A percentile compares a stretch with the other conserved stretches of the same genome.
Evolutionary conservation across 2,329 filamentous ascomycete genomes (phyloP).

Genomic region (Penicillium sp.): DNA sequence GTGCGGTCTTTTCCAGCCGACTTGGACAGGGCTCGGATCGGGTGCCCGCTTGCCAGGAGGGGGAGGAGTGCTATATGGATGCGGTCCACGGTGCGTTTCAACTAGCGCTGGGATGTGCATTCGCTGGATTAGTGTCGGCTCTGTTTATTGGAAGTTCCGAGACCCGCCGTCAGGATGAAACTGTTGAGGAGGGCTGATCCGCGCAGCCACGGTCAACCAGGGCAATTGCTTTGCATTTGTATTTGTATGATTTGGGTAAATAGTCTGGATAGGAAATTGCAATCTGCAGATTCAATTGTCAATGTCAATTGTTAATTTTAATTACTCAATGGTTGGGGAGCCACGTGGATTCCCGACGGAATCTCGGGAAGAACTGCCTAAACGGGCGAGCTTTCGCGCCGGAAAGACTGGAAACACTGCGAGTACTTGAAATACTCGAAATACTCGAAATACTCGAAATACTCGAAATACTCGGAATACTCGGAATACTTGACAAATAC

Average conservation of each 20-base stretch:
- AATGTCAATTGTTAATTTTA: no score
- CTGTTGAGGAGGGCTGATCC: background rate
- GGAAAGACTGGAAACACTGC: background rate
- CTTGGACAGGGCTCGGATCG: conserved; percentile 2
- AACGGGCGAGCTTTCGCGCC: background rate
- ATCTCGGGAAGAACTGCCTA: conserved; percentile 13
- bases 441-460: no score
- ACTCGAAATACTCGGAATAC: no score
- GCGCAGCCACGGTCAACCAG: background rate
- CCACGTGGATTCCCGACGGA: conserved; percentile 1
- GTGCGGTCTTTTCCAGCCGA: conserved; percentile 9
- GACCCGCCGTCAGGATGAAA: no score
- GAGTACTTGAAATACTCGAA: background rate
- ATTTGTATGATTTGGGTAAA: no score
- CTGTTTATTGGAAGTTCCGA: conserved; percentile 15
- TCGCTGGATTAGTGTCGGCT: conserved; percentile 9
- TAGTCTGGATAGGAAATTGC: no score
- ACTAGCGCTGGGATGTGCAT: conserved; percentile 10
- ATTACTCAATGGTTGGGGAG: background rate
- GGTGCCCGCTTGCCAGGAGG: background rate
- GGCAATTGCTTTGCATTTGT: no score
- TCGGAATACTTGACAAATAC: no score
- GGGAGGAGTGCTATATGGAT: conserved; percentile 15
- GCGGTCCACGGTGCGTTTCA: conserved; percentile 13
- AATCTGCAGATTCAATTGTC: no score